Evolutionary conservation across 1,284 basidiomycete species (phyloP), one percentile per base, ranked within the genome.

Genomic region (Peniophora sp.): DNA sequence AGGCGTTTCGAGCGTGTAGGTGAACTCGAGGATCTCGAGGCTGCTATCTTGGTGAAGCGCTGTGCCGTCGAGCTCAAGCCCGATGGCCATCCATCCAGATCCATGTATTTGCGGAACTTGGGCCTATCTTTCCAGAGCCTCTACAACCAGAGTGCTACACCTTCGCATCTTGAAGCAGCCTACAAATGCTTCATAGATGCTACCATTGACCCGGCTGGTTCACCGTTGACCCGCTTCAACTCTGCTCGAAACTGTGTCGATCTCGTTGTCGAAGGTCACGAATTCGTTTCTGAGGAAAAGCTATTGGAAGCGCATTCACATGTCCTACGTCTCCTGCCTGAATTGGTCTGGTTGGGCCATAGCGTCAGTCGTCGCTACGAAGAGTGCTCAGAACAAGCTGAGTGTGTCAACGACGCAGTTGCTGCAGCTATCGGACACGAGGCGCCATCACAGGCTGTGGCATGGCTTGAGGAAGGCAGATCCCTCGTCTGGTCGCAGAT

Each of bases 1-100:
- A 54, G 61, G 34, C 62, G 62, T 34, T 63, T 59, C 47, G 55
- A 59, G 12, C 55, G 48, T 41, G 17, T 53, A 6, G 56, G 56
- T 2, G 23, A 45, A 1, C 25, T n/a, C n/a, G n/a, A n/a, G n/a
- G n/a, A n/a, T n/a, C n/a, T n/a, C n/a, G n/a, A n/a, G n/a, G n/a
- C n/a, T n/a, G n/a, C n/a, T n/a, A n/a, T 32, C 6, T 12, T 32
- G 12, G 27, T 12, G 27, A 32, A 6, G 12, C 27, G 27, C 12
- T 32, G 27, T 32, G 27, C 27, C 27, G 27, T 32, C 12, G 6
- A 32, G 12, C 5, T 32, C 27, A 32, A 5, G 12, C 27, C 27
- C 12, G 27, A 32, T 32, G 27, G 27, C 6, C 27, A 32, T 12
- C 27, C 27, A 6, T 5, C 5, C 6, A 32, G 12, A 32, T 12